Evolutionary conservation across 495 filamentous ascomycete species (phyloP).

Genomic region (Aspergillus incahuasiensis): DNA sequence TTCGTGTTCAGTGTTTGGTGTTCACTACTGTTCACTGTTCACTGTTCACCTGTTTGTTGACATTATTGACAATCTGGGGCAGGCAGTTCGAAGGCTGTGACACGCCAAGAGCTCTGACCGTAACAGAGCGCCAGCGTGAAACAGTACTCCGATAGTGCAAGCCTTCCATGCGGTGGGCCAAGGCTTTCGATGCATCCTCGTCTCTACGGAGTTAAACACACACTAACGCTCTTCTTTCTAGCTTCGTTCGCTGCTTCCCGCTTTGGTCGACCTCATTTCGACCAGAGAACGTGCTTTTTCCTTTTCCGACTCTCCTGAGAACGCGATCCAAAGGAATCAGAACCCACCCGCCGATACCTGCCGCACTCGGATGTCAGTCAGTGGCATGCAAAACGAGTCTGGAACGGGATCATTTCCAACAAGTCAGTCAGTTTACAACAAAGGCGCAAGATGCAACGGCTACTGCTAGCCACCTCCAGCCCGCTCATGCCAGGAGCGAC

Average conservation of each 20-base stretch:
- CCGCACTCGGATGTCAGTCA: slow-evolving; percentile 9
- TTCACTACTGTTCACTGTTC: neutral
- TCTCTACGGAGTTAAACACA: neutral
- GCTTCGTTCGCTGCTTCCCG: neutral
- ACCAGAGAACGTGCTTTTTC: neutral
- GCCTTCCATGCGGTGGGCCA: no score
- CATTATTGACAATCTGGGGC: neutral
- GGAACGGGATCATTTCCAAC: neutral
- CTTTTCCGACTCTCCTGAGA: slow-evolving; percentile 2
- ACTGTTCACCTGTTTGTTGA: neutral
- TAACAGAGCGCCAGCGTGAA: neutral
- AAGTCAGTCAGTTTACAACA: neutral
- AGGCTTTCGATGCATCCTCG: neutral
- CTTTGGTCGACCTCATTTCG: neutral
- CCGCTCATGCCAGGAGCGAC: neutral
- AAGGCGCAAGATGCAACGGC: neutral
- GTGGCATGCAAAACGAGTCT: slow-evolving; percentile 12
- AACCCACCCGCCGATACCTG: slow-evolving; percentile 16
- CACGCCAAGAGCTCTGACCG: neutral
- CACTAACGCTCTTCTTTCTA: neutral
- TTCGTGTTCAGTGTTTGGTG: no score
- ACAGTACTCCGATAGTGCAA: neutral
- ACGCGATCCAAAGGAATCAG: neutral
- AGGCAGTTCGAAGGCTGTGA: neutral
- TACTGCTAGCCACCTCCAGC: slow-evolving; percentile 6